Percentiles rank a stretch among this genome's conserved stretches.
phyloP scores from a whole-genome alignment of 352 stramenopile genomes.

The Elongisporangium anandrum region DNA sequence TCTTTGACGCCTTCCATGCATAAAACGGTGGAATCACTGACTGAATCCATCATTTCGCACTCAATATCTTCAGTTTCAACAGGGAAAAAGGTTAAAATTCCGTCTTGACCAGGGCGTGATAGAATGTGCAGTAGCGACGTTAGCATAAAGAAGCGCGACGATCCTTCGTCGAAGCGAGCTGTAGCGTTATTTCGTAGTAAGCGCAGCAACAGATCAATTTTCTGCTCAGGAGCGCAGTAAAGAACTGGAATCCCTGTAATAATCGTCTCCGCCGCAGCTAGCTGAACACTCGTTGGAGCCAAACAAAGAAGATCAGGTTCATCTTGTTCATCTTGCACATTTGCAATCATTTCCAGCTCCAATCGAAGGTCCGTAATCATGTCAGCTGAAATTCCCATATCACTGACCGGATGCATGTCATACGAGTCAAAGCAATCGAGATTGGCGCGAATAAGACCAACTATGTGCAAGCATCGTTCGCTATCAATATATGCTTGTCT shows the following conservation, averaged over 20 bases:
- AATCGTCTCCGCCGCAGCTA: constrained; percentile 58
- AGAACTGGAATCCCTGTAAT: constrained; percentile 57
- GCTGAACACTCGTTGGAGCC: constrained; percentile 25
- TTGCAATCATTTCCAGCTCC: constrained; percentile 48
- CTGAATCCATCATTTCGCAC: constrained; percentile 1
- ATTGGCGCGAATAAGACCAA: constrained; percentile 64
- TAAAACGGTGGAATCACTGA: constrained; percentile 1
- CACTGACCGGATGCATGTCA: constrained; percentile 33
- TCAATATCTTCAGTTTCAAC: constrained; percentile 9
- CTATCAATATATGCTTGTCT: neutral
- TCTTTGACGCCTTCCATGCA: constrained; percentile 24
- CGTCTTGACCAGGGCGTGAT: constrained; percentile 45
- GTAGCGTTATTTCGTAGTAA: constrained; percentile 46
- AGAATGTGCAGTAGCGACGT: constrained; percentile 50
- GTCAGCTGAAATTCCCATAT: constrained; percentile 29
- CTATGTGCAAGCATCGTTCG: constrained; percentile 28
- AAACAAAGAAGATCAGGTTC: constrained; percentile 1
- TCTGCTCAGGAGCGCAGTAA: constrained; percentile 59
- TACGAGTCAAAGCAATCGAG: constrained; percentile 55
- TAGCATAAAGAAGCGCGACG: constrained; percentile 53
- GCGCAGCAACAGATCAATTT: constrained; percentile 58
- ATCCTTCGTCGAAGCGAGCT: constrained; percentile 17
- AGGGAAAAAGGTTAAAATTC: constrained; percentile 71
- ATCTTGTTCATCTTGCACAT: constrained; percentile 20
- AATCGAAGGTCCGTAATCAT: constrained; percentile 31